These are phyloP conservation scores for Lactuca sativa DNA, from an alignment of 129 eudicot species.

Conservation along the genomic window DNA sequence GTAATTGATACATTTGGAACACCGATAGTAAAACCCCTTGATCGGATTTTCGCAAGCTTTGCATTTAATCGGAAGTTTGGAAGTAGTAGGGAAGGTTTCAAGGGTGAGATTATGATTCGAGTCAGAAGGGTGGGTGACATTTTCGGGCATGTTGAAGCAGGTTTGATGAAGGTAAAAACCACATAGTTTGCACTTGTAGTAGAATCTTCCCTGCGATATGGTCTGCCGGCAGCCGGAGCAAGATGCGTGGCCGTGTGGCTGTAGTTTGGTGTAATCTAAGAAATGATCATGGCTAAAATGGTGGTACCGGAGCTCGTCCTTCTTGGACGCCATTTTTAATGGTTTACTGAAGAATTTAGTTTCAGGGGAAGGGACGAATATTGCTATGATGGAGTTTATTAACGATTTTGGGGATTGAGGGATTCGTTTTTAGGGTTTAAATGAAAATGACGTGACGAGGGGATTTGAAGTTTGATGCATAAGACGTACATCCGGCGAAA, in stretches of 20 bases:
- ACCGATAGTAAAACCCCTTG: conserved; percentile 47
- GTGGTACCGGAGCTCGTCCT: conserved; percentile 11
- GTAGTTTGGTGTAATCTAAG: conserved; percentile 29
- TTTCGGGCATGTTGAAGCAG: conserved; percentile 59
- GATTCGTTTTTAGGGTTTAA: not conserved
- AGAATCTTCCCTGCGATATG: conserved; percentile 36
- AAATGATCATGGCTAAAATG: conserved; percentile 57
- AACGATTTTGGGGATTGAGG: conserved; percentile 9
- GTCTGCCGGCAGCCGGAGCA: conserved; percentile 50
- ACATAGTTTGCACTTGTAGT: conserved; percentile 54
- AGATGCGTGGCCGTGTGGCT: conserved; percentile 17
- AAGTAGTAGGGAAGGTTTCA: conserved; percentile 34
- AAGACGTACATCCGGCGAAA: not conserved
- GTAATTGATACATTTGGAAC: conserved; percentile 40
- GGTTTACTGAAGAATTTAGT: not conserved
- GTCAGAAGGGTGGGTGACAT: conserved; percentile 52
- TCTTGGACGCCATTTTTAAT: conserved; percentile 26
- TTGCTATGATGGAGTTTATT: conserved; percentile 3
- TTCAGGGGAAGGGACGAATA: not conserved
- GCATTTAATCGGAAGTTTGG: conserved; percentile 33
- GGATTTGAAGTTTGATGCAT: not conserved
- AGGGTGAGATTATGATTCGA: conserved; percentile 49
- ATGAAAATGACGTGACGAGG: not conserved
- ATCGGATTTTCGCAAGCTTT: conserved; percentile 41
- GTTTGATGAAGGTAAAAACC: conserved; percentile 57